These are phyloP conservation scores for Stachybotrys elegans DNA, from an alignment of 2,329 filamentous ascomycete genomes.

Conservation along the genomic window DNA sequence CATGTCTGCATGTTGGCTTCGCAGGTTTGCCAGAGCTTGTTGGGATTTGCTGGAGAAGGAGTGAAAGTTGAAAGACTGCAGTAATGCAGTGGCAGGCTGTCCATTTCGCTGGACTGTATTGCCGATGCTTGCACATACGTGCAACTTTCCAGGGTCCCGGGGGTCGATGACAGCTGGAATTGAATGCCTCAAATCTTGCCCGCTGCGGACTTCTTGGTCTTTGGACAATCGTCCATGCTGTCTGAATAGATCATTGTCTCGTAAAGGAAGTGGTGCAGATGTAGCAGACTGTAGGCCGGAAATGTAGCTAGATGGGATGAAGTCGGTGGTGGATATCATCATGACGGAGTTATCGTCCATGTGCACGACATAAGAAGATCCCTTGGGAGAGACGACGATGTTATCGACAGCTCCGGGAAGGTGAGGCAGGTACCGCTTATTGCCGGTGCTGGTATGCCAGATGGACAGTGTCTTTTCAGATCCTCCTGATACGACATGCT, in stretches of 20 bases:
- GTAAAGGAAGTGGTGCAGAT: constrained; percentile 42
- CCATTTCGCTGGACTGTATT: constrained; percentile 51
- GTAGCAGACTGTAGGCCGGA: constrained; percentile 70
- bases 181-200: constrained; percentile 39
- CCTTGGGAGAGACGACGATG: constrained; percentile 73
- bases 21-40: constrained; percentile 84
- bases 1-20: constrained; percentile 69
- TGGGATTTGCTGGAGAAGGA: constrained; percentile 73
- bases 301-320: constrained; percentile 79
- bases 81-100: constrained; percentile 46
- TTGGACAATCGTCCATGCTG: constrained; percentile 45
- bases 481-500: constrained; percentile 92
- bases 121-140: constrained; percentile 66
- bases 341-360: constrained; percentile 91
- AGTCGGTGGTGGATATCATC: constrained; percentile 82
- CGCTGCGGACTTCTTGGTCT: constrained; percentile 43
- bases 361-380: constrained; percentile 77
- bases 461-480: constrained; percentile 83
- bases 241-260: too few species aligned
- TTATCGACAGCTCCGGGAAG: constrained; percentile 80
- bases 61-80: constrained; percentile 86
- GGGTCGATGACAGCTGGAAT: constrained; percentile 62
- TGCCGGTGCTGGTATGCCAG: constrained; percentile 88
- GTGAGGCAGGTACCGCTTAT: constrained; percentile 82
- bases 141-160: constrained; percentile 55